Evolutionary conservation across 352 stramenopile genomes (phyloP), one percentile per base, ranked within the genome.

Genomic region (Pythium utonaiense): DNA sequence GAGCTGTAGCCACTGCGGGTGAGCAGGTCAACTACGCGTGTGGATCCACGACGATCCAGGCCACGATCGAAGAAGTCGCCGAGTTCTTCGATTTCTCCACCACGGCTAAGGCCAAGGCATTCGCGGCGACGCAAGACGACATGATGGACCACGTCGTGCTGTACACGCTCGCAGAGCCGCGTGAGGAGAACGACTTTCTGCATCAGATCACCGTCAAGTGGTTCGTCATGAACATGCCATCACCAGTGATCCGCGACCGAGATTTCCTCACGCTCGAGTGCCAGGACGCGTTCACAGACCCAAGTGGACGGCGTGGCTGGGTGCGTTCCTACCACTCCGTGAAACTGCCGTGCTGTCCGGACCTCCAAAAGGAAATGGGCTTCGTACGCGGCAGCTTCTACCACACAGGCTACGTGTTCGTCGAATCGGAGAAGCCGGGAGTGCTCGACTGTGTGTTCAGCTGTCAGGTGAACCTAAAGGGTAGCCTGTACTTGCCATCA

Each of bases 221-320:
- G 83, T 74, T 73, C 52, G 73, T 66, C 16, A 61, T 71, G 25
- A 72, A 85, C 30, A 73, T 83, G 57, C 71, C 78, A 25, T 87
- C 78, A 28, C 73, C 74, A 54, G 53, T 92, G 12, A 70, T 89
- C 49, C 83, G 81, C 65, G 77, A 87, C 65, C 78, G 82, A 12
- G 82, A 90, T 53, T 89, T 86, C 50, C 63, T 86, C 51, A 84
- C 77, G 10, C 72, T 92, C 31, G 83, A 92, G 64, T 92, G 80
- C 57, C 83, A 92, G 53, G 83, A 86, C 67, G 74, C 73, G 10
- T 90, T 90, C 55, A 57, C 70, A n/a, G 80, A 90, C 53, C 68
- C 75, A 5, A 87, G 73, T 36, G 78, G 78, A 16, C 75, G 74
- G 22, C 70, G 77, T 6, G 82, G 82, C 17, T 92, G 80, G 80